Evolutionary conservation across 2,329 filamentous ascomycete species (phyloP), one percentile per base, ranked within the genome.

Genomic region (Diaporthe sp.): DNA sequence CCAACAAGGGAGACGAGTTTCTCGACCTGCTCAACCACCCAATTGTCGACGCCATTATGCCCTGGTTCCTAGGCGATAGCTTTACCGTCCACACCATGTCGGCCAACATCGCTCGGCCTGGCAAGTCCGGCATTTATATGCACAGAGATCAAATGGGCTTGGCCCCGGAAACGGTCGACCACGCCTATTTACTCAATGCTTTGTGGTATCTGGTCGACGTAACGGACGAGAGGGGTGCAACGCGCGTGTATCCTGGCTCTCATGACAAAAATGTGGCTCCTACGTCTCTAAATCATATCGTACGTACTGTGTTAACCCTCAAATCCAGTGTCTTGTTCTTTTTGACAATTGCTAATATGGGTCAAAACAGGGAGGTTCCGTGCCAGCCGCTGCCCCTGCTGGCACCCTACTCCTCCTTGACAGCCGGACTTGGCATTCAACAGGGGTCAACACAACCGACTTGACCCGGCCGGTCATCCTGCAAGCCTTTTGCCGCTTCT

Each of bases 211-310:
- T 82, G 0, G 78, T 78, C 1, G 83, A 85, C 56, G 80, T 77
- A 12, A 82, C 80, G 5, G 82, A 83, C 55, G 80, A 78, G 47
- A 80, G 78, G 69, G 79, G 79, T 37, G 79, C 66, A 35, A 81
- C 79, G 6, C 75, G 81, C 75, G 79, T 80, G 76, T 72, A 81
- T 42, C 79, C 79, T 1, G 76, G 71, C 2, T 78, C 75, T 9
- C 79, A 80, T 15, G 13, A 42, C 37, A 12, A 8, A 15, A 42
- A 42, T 10, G 37, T 42, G 9, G 9, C 37, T 12, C 37, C 37
- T 9, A 5, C 32, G 32, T 35, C 32, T 35, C 32, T 35, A 9
- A 35, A 35, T 35, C 32, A 35, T 9, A 35, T 35, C 9, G 32
- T 35, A 35, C 32, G 32, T 35, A 9, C 4, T 35, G 4, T 35